phyloP scores from a whole-genome alignment of 352 stramenopile species.

The Pythium brachiatum region DNA sequence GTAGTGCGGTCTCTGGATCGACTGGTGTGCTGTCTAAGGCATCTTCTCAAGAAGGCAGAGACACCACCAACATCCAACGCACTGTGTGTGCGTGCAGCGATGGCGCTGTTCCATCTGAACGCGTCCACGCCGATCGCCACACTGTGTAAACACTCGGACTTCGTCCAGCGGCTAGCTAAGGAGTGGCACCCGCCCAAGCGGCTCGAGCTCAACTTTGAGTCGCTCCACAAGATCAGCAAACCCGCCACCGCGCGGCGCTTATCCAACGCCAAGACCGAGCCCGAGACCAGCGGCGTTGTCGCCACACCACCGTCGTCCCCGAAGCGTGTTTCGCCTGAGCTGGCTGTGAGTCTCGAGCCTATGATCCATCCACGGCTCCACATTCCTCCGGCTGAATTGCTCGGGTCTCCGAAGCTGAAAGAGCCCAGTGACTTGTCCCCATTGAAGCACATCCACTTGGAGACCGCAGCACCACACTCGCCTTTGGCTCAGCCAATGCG shows the following conservation, averaged over 20 bases:
- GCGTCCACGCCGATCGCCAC: conserved; percentile 8
- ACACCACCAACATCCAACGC: conserved; percentile 27
- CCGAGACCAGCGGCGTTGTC: neutral
- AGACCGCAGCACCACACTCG: conserved; percentile 6
- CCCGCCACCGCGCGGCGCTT: conserved; percentile 5
- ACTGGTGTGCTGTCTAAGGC: conserved; percentile 44
- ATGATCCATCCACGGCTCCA: conserved; percentile 1
- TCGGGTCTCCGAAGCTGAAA: neutral
- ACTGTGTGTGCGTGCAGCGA: conserved; percentile 46
- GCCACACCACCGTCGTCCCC: conserved; percentile 1
- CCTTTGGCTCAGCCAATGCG: neutral
- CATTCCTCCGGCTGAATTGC: neutral
- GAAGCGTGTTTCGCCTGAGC: neutral
- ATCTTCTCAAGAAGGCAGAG: conserved; percentile 32
- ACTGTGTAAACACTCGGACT: conserved; percentile 36
- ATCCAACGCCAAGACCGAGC: neutral
- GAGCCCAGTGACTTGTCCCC: conserved; percentile 10
- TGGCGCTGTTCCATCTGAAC: conserved; percentile 65
- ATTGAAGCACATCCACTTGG: conserved; percentile 5
- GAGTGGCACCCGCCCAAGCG: conserved; percentile 65
- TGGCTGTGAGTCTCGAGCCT: neutral
- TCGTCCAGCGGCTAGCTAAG: conserved; percentile 37
- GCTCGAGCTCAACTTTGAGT: conserved; percentile 71
- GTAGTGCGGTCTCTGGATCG: conserved; percentile 62
- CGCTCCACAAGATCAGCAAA: conserved; percentile 48